Evolutionary conservation across 2,329 filamentous ascomycete species (phyloP).

Genomic region (Sporothrix variecibatus): DNA sequence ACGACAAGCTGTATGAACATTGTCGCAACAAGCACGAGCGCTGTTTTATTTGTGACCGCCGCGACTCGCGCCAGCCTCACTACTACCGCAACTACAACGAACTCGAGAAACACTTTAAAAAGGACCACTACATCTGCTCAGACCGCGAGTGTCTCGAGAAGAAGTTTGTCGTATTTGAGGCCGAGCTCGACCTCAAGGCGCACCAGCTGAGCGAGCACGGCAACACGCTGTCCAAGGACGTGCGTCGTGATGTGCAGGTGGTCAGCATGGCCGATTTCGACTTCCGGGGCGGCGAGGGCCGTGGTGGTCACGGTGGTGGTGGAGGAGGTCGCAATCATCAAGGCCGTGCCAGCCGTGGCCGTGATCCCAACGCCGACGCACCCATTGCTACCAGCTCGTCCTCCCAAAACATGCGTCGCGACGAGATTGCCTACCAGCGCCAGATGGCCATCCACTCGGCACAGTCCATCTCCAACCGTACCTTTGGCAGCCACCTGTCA

Average conservation of each 20-base stretch:
- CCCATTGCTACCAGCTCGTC: constrained; percentile 69
- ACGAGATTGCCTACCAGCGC: constrained; percentile 87
- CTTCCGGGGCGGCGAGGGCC: constrained; percentile 59
- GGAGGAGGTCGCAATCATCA: constrained; percentile 47
- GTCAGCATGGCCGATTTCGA: constrained; percentile 90
- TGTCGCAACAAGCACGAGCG: constrained; percentile 92
- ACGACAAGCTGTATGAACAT: constrained; percentile 91
- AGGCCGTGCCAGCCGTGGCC: constrained; percentile 59
- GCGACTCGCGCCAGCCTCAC: constrained; percentile 70
- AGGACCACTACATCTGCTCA: constrained; percentile 81
- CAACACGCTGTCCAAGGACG: constrained; percentile 76
- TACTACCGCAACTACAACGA: constrained; percentile 90
- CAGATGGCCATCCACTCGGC: constrained; percentile 89
- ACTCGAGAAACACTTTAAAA: constrained; percentile 81
- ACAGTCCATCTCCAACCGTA: constrained; percentile 75
- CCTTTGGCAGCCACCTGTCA: constrained; percentile 84
- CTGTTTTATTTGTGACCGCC: constrained; percentile 88
- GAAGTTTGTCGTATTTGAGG: constrained; percentile 96
- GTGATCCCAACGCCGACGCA: constrained; percentile 80
- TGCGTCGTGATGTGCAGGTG: constrained; percentile 75
- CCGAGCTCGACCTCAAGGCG: constrained; percentile 90
- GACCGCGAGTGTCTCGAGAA: constrained; percentile 91
- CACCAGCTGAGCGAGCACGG: constrained; percentile 87
- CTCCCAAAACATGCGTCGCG: constrained; percentile 77
- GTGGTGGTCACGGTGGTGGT: constrained; percentile 39